Evolutionary conservation across 1,284 basidiomycete species (phyloP).

Genomic region (Peniophora sp.): DNA sequence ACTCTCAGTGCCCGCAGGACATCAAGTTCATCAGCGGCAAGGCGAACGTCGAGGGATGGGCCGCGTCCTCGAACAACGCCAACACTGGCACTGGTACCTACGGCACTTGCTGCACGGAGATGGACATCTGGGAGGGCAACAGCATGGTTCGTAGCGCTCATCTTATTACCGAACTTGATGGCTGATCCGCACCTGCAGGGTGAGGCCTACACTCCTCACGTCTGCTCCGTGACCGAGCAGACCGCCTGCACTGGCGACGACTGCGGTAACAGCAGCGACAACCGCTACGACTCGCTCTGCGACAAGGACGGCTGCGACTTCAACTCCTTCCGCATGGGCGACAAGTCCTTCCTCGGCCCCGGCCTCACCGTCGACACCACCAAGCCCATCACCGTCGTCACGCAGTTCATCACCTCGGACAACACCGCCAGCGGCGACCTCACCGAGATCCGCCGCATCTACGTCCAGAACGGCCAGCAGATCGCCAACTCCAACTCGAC

Average conservation of each 20-base stretch:
- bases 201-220: conserved; percentile 39
- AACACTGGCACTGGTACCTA: conserved; percentile 31
- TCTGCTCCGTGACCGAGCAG: conserved; percentile 32
- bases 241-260: conserved; percentile 26
- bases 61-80: conserved; percentile 17
- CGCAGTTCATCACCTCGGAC: conserved; percentile 43
- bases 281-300: conserved; percentile 31
- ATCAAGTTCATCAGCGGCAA: conserved; percentile 49
- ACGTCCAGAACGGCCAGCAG: conserved; percentile 42
- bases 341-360: conserved; percentile 39
- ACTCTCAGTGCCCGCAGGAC: conserved; percentile 50
- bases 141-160: conserved; percentile 29
- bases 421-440: conserved; percentile 36
- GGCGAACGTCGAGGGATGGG: conserved; percentile 29
- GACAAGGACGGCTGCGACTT: conserved; percentile 49
- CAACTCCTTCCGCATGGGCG: conserved; percentile 50
- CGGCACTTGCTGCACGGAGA: conserved; percentile 50
- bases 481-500: conserved; percentile 40
- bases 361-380: conserved; percentile 35
- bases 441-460: conserved; percentile 44
- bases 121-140: conserved; percentile 57
- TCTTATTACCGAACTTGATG: too few species aligned
- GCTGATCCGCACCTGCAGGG: background rate
- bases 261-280: conserved; percentile 20
- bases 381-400: conserved; percentile 43